A percentile compares a stretch with the other conserved stretches of the same genome.
Evolutionary conservation across 371 early-diverging fungal genomes (phyloP).

Genomic region (Synchytrium microbalum): DNA sequence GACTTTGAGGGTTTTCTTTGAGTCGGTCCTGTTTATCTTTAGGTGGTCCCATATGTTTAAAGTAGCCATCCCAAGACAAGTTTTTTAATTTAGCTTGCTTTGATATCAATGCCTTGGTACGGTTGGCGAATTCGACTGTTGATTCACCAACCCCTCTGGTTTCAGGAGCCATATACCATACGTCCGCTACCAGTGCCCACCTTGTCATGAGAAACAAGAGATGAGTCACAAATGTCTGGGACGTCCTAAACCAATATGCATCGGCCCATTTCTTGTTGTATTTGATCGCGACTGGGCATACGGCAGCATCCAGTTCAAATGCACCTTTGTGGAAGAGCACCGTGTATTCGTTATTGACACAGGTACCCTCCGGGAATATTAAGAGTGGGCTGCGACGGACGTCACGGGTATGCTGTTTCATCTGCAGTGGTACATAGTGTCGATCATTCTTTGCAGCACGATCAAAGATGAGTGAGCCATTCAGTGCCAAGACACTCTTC

Average conservation of each 20-base stretch:
- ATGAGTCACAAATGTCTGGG: conserved; percentile 52
- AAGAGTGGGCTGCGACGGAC: conserved; percentile 45
- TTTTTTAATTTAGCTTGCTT: conserved; percentile 45
- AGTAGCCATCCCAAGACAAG: conserved; percentile 59
- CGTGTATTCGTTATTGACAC: conserved; percentile 76
- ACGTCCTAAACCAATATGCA: conserved; percentile 64
- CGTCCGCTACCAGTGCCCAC: conserved; percentile 49
- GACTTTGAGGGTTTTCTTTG: conserved; percentile 32
- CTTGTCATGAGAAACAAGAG: conserved; percentile 65
- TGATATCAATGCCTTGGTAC: conserved; percentile 51
- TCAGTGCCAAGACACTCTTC: conserved; percentile 52
- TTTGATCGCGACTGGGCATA: conserved; percentile 60
- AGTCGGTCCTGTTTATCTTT: conserved; percentile 32
- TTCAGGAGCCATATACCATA: conserved; percentile 37
- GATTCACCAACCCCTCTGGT: conserved; percentile 27
- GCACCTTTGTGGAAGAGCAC: conserved; percentile 85
- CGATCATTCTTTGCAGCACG: conserved; percentile 63
- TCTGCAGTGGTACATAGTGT: conserved; percentile 37
- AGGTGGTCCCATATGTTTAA: conserved; percentile 43
- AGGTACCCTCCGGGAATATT: conserved; percentile 86
- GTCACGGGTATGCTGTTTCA: conserved; percentile 35
- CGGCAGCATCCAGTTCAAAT: conserved; percentile 65
- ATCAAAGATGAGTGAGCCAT: conserved; percentile 68
- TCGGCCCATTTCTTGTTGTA: conserved; percentile 49
- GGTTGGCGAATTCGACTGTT: conserved; percentile 48